Conservation (phyloP, 768 basidiomycete genomes). For the Filobasidium wieringae region DNA sequence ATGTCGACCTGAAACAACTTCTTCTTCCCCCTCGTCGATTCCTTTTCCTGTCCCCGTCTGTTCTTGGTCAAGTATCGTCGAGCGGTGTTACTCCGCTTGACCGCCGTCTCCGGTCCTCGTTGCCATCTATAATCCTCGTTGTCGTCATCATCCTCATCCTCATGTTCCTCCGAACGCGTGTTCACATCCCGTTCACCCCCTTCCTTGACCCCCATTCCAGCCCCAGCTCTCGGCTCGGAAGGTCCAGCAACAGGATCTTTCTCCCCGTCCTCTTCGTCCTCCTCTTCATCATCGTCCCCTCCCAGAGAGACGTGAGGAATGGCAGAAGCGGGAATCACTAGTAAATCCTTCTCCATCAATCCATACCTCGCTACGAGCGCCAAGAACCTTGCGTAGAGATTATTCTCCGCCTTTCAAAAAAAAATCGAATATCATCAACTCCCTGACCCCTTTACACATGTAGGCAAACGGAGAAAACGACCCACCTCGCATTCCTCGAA, state of each 20-base stretch:
- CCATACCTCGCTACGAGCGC: constrained; percentile 67
- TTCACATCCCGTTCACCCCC: not conserved
- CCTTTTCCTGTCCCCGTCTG: not conserved
- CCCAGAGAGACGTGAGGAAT: too few relatives aligned
- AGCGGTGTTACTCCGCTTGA: not conserved
- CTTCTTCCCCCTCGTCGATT: not conserved
- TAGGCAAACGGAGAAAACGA: too few relatives aligned
- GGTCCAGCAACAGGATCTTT: not conserved
- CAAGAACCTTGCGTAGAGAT: constrained; percentile 78
- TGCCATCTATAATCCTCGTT: constrained; percentile 12
- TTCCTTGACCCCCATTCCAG: not conserved
- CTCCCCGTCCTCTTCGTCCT: not conserved
- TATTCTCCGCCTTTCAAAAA: constrained; percentile 55
- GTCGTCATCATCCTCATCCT: constrained; percentile 14
- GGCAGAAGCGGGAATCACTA: constrained; percentile 52
- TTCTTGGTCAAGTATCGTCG: not conserved
- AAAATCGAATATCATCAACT: not conserved
- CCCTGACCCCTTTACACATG: not conserved
- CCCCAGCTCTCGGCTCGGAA: not conserved
- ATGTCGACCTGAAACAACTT: constrained; percentile 10
- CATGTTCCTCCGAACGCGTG: not conserved
- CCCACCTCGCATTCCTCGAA: constrained; percentile 68
- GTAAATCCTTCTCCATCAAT: constrained; percentile 68
- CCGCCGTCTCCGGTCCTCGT: not conserved
- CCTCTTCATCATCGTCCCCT: not conserved